A percentile compares a stretch with the other conserved stretches of the same genome.
Evolutionary conservation across 176 grass and related monocot genomes (phyloP).

Genomic region (Avena atlantica): DNA sequence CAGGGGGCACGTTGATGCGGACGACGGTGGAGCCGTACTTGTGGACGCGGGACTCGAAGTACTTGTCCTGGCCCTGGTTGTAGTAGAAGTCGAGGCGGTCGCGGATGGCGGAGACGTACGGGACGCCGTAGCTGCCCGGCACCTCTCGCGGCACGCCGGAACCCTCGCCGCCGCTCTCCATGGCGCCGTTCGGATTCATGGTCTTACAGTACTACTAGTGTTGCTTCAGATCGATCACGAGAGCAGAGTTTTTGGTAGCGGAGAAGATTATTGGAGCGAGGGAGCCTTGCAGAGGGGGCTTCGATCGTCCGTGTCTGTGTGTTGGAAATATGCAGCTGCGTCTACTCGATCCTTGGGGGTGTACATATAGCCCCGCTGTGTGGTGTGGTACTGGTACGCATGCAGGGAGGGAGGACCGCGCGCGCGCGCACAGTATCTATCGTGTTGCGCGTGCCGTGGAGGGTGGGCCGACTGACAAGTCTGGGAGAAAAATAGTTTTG

Average conservation of each 20-base stretch:
- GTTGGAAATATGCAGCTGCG: not conserved
- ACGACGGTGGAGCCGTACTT: conserved; percentile 73
- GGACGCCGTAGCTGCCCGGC: conserved; percentile 61
- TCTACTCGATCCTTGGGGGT: not conserved
- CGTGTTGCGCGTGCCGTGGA: not conserved
- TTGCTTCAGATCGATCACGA: not conserved
- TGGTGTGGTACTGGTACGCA: no score
- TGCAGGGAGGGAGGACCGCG: not conserved
- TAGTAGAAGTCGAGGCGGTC: conserved; percentile 88
- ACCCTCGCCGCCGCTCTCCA: not conserved
- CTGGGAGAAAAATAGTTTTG: no score
- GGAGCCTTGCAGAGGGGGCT: no score
- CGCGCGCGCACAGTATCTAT: no score
- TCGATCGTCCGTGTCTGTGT: not conserved
- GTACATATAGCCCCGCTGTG: conserved; percentile 32
- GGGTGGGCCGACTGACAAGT: not conserved
- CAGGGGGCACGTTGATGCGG: conserved; percentile 66
- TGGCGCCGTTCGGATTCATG: conserved; percentile 28
- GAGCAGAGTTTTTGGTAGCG: not conserved
- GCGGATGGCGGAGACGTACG: conserved; percentile 52
- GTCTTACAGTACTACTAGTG: no score
- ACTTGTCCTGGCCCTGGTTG: conserved; percentile 68
- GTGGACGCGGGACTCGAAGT: conserved; percentile 63
- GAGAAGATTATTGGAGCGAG: not conserved
- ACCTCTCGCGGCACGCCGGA: conserved; percentile 10